Percentiles rank a stretch among this genome's conserved stretches.
phyloP scores from a whole-genome alignment of 2,329 filamentous ascomycete species.

The Botrytis galanthina region DNA sequence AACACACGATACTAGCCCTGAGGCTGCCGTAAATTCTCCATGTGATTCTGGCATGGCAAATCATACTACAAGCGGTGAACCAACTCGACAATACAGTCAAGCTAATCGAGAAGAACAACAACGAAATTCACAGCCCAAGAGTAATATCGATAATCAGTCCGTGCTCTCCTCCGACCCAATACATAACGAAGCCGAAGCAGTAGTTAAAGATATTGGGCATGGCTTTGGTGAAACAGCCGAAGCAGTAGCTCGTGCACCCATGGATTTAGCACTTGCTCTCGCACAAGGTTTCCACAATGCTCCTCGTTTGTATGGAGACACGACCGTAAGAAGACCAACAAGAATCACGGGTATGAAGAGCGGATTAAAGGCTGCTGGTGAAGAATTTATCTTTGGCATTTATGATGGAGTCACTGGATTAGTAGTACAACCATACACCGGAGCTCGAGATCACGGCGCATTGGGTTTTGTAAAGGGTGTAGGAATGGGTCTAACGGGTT shows the following conservation, averaged over 20 bases:
- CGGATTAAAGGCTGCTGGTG: slow-evolving; percentile 50
- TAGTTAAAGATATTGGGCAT: slow-evolving; percentile 32
- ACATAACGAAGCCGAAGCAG: slow-evolving; percentile 29
- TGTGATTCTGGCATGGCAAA: neutral
- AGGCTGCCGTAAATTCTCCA: neutral
- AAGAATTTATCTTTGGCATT: slow-evolving; percentile 61
- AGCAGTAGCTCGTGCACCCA: slow-evolving; percentile 47
- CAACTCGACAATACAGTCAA: slow-evolving; percentile 18
- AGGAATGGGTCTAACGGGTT: slow-evolving; percentile 18
- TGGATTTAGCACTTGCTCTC: slow-evolving; percentile 54
- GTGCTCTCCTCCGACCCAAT: slow-evolving; percentile 30
- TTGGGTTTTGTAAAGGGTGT: slow-evolving; percentile 16
- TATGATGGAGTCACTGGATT: slow-evolving; percentile 65
- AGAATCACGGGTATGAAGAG: slow-evolving; percentile 62
- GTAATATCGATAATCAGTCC: slow-evolving; percentile 22
- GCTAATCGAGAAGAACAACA: slow-evolving; percentile 7
- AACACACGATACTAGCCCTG: neutral
- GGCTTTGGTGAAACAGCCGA: slow-evolving; percentile 35
- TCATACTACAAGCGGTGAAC: slow-evolving; percentile 24
- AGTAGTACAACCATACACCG: slow-evolving; percentile 56
- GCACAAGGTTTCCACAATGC: slow-evolving; percentile 71
- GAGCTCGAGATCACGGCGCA: slow-evolving; percentile 41
- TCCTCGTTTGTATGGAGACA: slow-evolving; percentile 67
- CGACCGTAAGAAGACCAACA: slow-evolving; percentile 63
- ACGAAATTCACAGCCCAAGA: neutral